phyloP scores from a whole-genome alignment of 179 eudicot genomes.

The Drosera spatulata region DNA sequence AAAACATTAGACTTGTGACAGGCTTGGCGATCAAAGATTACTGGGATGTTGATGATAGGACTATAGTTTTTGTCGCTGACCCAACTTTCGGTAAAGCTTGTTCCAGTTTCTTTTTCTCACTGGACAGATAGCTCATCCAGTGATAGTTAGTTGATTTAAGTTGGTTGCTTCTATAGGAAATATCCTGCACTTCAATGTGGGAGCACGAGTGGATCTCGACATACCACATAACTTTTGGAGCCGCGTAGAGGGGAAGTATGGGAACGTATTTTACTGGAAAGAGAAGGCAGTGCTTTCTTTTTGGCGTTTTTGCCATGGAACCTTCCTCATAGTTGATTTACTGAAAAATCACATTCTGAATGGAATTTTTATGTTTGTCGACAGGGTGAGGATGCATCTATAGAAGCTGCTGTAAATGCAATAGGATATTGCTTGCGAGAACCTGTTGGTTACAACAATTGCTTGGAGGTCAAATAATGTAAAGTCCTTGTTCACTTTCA shows the following conservation, averaged over 20 bases:
- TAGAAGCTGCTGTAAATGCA: conserved; percentile 93
- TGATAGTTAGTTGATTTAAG: not conserved
- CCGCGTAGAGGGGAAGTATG: conserved; percentile 87
- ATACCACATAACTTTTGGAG: conserved; percentile 94
- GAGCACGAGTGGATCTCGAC: conserved; percentile 67
- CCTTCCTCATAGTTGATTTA: too few species aligned
- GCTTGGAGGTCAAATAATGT: conserved; percentile 57
- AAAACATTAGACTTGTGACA: conserved; percentile 10
- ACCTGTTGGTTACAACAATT: conserved; percentile 66
- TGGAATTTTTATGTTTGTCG: too few species aligned
- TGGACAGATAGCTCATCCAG: not conserved
- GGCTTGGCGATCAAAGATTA: conserved; percentile 88
- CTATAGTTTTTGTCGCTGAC: conserved; percentile 95
- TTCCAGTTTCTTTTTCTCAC: not conserved
- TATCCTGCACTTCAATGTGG: conserved; percentile 84
- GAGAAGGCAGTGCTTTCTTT: conserved; percentile 42
- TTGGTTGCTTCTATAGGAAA: conserved; percentile 38
- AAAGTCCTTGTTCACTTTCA: not conserved
- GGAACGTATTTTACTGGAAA: conserved; percentile 96
- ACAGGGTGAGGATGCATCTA: conserved; percentile 90
- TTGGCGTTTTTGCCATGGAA: not conserved
- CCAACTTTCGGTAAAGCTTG: conserved; percentile 68
- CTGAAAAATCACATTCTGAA: too few species aligned
- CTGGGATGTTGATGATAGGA: conserved; percentile 91
- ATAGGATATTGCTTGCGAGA: conserved; percentile 74